Conservation (phyloP, 2,329 filamentous ascomycete species). For the Pseudocercospora cruenta region DNA sequence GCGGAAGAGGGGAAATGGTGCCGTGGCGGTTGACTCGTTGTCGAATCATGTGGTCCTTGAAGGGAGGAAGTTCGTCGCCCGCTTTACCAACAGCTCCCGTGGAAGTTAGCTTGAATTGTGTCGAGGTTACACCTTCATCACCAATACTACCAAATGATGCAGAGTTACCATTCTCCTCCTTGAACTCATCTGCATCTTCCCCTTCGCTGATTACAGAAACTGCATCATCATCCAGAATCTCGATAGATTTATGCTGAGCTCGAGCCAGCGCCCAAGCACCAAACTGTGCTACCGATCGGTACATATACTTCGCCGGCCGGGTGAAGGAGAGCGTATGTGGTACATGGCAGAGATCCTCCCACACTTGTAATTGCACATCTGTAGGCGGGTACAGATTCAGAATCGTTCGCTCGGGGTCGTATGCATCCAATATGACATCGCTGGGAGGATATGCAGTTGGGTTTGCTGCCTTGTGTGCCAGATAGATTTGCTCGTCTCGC, state of each 20-base stretch:
- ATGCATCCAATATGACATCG: slow-evolving; percentile 64
- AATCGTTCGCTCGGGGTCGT: slow-evolving; percentile 57
- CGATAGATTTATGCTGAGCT: slow-evolving; percentile 77
- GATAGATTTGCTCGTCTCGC: slow-evolving; percentile 90
- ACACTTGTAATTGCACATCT: slow-evolving; percentile 90
- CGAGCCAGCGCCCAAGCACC: slow-evolving; percentile 86
- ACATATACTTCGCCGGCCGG: slow-evolving; percentile 95
- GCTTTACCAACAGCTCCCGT: slow-evolving; percentile 72
- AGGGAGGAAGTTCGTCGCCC: slow-evolving; percentile 78
- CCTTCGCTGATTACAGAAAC: slow-evolving; percentile 73
- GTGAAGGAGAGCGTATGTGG: slow-evolving; percentile 93
- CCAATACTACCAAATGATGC: slow-evolving; percentile 24
- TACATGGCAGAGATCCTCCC: slow-evolving; percentile 94
- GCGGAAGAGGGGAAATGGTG: slow-evolving; percentile 68
- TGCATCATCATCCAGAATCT: slow-evolving; percentile 77
- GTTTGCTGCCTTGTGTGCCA: slow-evolving; percentile 92
- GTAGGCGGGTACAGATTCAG: slow-evolving; percentile 76
- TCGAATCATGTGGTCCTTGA: slow-evolving; percentile 86
- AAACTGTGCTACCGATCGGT: slow-evolving; percentile 87
- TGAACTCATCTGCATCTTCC: slow-evolving; percentile 33
- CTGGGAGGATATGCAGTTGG: slow-evolving; percentile 75
- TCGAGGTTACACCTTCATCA: slow-evolving; percentile 31
- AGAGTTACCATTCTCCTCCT: slow-evolving; percentile 21
- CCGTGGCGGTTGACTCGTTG: slow-evolving; percentile 83
- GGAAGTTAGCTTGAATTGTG: slow-evolving; percentile 25